phyloP scores from a whole-genome alignment of 345 rosid species.

The Viola odorata region DNA sequence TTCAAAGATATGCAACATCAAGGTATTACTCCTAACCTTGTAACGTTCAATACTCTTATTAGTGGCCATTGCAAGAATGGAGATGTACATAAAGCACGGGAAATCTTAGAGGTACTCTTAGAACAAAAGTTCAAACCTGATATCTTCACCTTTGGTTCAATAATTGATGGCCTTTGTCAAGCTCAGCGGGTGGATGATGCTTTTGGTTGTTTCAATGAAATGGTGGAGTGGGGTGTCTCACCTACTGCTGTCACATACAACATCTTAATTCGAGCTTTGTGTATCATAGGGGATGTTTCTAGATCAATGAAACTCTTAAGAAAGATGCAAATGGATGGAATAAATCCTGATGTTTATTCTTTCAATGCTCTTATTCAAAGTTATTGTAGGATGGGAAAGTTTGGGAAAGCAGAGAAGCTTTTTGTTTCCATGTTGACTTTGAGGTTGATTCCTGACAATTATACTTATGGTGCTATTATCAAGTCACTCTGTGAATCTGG shows the following conservation, averaged over 20 bases:
- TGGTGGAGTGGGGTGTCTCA: slow-evolving; percentile 72
- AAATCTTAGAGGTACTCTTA: slow-evolving; percentile 45
- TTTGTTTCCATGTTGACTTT: slow-evolving; percentile 39
- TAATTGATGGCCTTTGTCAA: slow-evolving; percentile 76
- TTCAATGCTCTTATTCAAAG: slow-evolving; percentile 62
- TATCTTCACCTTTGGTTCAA: slow-evolving; percentile 63
- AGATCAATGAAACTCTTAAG: slow-evolving; percentile 48
- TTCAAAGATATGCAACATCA: slow-evolving; percentile 46
- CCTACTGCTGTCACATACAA: slow-evolving; percentile 70
- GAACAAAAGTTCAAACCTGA: slow-evolving; percentile 63
- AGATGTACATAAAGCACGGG: slow-evolving; percentile 36
- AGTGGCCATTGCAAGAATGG: slow-evolving; percentile 50
- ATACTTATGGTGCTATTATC: slow-evolving; percentile 49
- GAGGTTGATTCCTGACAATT: slow-evolving; percentile 63
- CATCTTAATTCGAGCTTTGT: slow-evolving; percentile 52
- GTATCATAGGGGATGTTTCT: slow-evolving; percentile 45
- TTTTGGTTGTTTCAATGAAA: slow-evolving; percentile 71
- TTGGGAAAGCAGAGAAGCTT: slow-evolving; percentile 55
- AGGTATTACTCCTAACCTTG: slow-evolving; percentile 60
- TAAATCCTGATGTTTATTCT: slow-evolving; percentile 52
- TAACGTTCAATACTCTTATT: slow-evolving; percentile 77
- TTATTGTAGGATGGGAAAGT: slow-evolving; percentile 49
- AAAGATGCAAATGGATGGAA: slow-evolving; percentile 57
- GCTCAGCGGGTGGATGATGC: slow-evolving; percentile 60
- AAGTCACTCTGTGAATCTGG: slow-evolving; percentile 50